Percentiles rank a stretch among this genome's conserved stretches.
Conservation (phyloP, 371 early-diverging fungal genomes). For the Mortierella sp. region DNA sequence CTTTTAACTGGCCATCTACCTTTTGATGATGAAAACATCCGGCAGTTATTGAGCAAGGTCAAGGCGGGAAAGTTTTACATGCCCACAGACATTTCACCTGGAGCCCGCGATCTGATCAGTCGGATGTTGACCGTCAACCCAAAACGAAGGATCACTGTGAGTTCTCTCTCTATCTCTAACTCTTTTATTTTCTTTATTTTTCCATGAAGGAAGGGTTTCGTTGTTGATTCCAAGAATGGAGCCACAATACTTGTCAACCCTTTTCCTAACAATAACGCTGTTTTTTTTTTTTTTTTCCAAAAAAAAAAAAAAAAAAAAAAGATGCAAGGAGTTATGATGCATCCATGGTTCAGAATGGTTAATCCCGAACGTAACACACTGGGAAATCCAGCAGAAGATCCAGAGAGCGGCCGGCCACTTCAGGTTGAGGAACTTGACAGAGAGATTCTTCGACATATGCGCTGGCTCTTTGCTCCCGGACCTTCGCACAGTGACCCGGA, state of each 20-base stretch:
- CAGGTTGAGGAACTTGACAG: constrained; percentile 33
- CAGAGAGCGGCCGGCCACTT: constrained; percentile 14
- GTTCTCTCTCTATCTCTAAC: constrained; percentile 33
- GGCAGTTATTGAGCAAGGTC: constrained; percentile 72
- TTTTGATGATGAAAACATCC: constrained; percentile 90
- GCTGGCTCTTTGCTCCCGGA: constrained; percentile 28
- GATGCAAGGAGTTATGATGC: constrained; percentile 57
- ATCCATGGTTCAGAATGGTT: constrained; percentile 60
- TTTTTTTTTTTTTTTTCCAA: too few relatives aligned
- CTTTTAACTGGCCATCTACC: constrained; percentile 86
- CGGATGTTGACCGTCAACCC: constrained; percentile 60
- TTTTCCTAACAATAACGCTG: too few relatives aligned
- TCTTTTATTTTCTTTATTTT: too few relatives aligned
- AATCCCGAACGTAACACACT: constrained; percentile 18
- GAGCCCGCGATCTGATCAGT: constrained; percentile 64
- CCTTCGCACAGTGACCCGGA: neutral
- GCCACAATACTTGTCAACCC: constrained; percentile 64
- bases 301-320: constrained; percentile 56
- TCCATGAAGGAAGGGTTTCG: neutral
- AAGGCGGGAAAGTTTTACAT: constrained; percentile 30
- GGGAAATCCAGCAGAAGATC: constrained; percentile 9
- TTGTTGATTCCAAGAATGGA: constrained; percentile 13
- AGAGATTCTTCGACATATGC: constrained; percentile 31
- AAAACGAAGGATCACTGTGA: constrained; percentile 55
- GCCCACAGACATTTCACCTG: constrained; percentile 64